Base-by-base conservation (phyloP, 805 yeast genomes). In the Lipomyces sp. region DNA sequence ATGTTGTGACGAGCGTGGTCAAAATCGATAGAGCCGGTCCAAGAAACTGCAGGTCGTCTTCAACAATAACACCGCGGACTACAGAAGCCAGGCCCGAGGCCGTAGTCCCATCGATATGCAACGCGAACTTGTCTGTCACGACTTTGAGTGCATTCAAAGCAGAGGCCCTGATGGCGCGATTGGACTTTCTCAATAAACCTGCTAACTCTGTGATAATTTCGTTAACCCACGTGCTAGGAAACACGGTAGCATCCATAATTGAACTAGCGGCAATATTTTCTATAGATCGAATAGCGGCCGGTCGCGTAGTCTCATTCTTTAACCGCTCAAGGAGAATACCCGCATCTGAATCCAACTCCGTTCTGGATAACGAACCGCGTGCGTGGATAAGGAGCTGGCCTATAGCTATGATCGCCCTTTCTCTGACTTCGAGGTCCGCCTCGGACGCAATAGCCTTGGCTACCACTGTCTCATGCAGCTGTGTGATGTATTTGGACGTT, bases 401-500 rank as follows among this genome's bases (percentile, higher is more conserved):
- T 11, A 80, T 54, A 2, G 75, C 75, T 51, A 69, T 71, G 18
- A 80, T 75, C 0, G 83, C 80, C n/a, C 69, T 67, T 53, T 77
- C 80, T 65, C 82, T 73, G 4, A 80, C 71, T 45, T 79, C 82
- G 63, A 79, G 74, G 54, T 77, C 81, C 37, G 75, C 73, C 51
- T 80, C 77, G 2, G 79, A 65, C 1, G 77, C 73, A 0, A 73
- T 63, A 4, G 80, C 81, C 50, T 77, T 76, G 1, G 74, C 72
- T 10, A 78, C 71, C 2, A 82, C 80, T 37, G 80, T 72, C 6
- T 65, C 57, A 69, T 71, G 71, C 66, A 71, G 56, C 70, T 72
- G 69, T 64, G 63, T 34, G 18, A 66, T 51, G n/a, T 53, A 55
- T 45, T 48, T 56, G 8, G 60, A 30, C 11, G 63, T 33, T 24